phyloP scores from a whole-genome alignment of 805 yeast genomes.

The Ogataea angusta region DNA sequence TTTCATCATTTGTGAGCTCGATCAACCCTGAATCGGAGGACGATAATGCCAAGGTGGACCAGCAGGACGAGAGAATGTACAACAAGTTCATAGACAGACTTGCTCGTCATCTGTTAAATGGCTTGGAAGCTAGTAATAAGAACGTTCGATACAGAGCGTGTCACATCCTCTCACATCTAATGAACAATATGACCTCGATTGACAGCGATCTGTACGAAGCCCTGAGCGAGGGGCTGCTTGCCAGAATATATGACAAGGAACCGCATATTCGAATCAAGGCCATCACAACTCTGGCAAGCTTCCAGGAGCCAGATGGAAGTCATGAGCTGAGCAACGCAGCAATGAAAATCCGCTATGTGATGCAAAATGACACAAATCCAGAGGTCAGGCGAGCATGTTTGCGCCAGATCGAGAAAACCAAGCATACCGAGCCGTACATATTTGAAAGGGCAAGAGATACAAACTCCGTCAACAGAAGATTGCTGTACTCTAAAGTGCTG shows the following conservation, averaged over 20 bases:
- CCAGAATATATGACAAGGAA: constrained; percentile 73
- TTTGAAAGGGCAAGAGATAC: constrained; percentile 82
- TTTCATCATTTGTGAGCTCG: constrained; percentile 55
- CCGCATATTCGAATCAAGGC: constrained; percentile 80
- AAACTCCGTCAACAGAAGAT: constrained; percentile 66
- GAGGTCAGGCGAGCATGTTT: constrained; percentile 88
- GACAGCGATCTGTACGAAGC: constrained; percentile 68
- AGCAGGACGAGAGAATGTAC: constrained; percentile 35
- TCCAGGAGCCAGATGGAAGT: constrained; percentile 59
- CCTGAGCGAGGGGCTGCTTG: constrained; percentile 56
- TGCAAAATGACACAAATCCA: constrained; percentile 77
- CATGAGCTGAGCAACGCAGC: constrained; percentile 44
- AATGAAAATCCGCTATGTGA: constrained; percentile 43
- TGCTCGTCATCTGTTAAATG: constrained; percentile 67
- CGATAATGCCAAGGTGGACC: constrained; percentile 29
- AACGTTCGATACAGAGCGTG: constrained; percentile 77
- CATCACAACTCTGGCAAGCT: constrained; percentile 69
- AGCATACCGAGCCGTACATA: constrained; percentile 51
- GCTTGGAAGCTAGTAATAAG: constrained; percentile 72
- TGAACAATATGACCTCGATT: constrained; percentile 70
- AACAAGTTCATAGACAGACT: constrained; percentile 56
- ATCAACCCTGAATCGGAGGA: constrained; percentile 38
- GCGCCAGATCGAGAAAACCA: constrained; percentile 59
- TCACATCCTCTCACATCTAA: constrained; percentile 67
- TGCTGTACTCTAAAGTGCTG: constrained; percentile 65